Evolutionary conservation across 2,329 filamentous ascomycete genomes (phyloP).

Genomic region (Fusarium duplospermum): DNA sequence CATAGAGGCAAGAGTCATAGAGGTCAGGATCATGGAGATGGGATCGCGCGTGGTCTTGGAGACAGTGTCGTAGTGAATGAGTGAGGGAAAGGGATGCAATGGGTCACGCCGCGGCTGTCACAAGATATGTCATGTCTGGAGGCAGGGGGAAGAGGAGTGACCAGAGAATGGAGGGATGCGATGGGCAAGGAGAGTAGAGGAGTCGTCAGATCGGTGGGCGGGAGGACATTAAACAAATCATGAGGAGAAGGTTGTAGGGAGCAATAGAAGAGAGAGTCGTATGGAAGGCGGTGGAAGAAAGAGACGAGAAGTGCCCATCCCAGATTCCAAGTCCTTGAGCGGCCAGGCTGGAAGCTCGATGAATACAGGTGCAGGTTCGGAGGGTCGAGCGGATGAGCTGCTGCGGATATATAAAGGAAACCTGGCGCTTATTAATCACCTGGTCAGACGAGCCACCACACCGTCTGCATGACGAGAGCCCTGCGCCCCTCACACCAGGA

Average conservation of each 20-base stretch:
- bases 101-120: background rate
- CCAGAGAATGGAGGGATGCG: background rate
- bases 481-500: background rate
- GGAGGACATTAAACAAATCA: background rate
- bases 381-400: background rate
- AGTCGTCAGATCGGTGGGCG: background rate
- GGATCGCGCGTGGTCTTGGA: background rate
- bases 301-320: background rate
- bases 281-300: background rate
- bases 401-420: background rate
- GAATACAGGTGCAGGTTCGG: background rate
- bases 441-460: background rate
- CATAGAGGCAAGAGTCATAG: background rate
- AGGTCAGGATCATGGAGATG: background rate
- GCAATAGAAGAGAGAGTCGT: background rate
- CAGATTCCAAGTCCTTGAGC: background rate
- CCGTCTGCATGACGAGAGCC: background rate
- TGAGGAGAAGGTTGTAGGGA: background rate
- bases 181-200: background rate
- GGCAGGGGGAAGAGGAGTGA: too few relatives aligned
- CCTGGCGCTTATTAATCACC: background rate
- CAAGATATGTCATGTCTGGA: background rate
- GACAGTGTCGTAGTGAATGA: background rate
- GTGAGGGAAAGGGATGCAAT: background rate
- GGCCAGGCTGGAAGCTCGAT: background rate